These are phyloP conservation scores for Aphanomyces euteiches DNA, from an alignment of 352 stramenopile species.

Conservation along the genomic window DNA sequence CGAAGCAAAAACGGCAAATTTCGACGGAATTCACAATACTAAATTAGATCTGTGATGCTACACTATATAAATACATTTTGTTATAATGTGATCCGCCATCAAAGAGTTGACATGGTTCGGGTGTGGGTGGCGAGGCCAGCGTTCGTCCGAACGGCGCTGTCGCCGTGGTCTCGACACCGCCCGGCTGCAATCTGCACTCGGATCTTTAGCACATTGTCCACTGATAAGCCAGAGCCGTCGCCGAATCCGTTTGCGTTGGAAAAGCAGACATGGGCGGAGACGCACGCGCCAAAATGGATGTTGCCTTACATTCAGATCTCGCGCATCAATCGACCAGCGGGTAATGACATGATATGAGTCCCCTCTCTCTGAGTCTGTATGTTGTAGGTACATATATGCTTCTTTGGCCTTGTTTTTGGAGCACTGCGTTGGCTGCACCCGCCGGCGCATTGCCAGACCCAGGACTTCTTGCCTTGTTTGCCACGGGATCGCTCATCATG, in stretches of 20 bases:
- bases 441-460: conserved; percentile 74
- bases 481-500: conserved; percentile 95
- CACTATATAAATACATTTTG: too few species aligned
- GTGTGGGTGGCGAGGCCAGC: background rate
- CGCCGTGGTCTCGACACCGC: too few species aligned
- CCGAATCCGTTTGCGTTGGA: conserved; percentile 53
- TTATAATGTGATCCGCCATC: too few species aligned
- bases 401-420: conserved; percentile 97
- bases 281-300: conserved; percentile 67
- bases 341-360: conserved; percentile 23
- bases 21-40: too few species aligned
- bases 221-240: background rate
- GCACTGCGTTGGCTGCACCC: conserved; percentile 90
- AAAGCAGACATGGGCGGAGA: conserved; percentile 84
- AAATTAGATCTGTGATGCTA: too few species aligned
- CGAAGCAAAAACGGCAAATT: too few species aligned
- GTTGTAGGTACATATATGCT: conserved; percentile 91
- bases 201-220: conserved; percentile 12
- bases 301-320: conserved; percentile 85
- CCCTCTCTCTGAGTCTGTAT: background rate
- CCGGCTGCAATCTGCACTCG: background rate
- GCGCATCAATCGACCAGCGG: conserved; percentile 72
- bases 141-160: too few species aligned
- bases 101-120: background rate
- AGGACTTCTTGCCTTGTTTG: conserved; percentile 76